phyloP scores from a whole-genome alignment of 495 filamentous ascomycete species.

The Neurospora cerealis region DNA sequence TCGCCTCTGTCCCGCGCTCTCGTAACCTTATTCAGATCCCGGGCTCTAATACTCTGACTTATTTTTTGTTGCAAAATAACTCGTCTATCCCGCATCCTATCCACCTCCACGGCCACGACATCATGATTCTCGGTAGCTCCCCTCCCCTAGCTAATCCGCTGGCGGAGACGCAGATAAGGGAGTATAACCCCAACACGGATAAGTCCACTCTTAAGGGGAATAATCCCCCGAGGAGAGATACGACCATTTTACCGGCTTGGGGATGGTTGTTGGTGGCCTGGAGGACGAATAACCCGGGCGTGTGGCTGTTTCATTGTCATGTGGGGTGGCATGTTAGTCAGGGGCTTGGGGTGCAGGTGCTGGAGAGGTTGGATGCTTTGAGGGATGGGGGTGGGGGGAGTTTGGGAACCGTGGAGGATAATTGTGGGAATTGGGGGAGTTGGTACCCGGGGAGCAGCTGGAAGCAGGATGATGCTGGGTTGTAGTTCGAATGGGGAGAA shows the following conservation, averaged over 20 bases:
- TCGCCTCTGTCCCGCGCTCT: conserved; percentile 12
- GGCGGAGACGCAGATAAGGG: conserved; percentile 2
- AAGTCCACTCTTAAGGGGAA: conserved; percentile 18
- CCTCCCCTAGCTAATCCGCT: conserved; percentile 8
- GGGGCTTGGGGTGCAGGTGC: conserved; percentile 35
- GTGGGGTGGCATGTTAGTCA: conserved; percentile 40
- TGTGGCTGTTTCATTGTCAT: conserved; percentile 35
- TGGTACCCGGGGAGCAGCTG: background rate
- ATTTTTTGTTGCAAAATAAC: conserved; percentile 34
- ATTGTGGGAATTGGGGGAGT: background rate
- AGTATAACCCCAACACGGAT: conserved; percentile 23
- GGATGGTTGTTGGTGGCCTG: conserved; percentile 42
- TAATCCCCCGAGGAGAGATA: conserved; percentile 50
- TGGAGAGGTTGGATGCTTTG: conserved; percentile 16
- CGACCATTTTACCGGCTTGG: conserved; percentile 41
- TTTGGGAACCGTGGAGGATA: background rate
- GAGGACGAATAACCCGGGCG: conserved; percentile 29
- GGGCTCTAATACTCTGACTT: conserved; percentile 22
- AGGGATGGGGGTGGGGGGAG: background rate
- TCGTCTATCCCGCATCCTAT: conserved; percentile 38
- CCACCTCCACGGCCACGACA: conserved; percentile 44
- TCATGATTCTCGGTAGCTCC: conserved; percentile 41
- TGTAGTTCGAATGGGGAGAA: too few relatives aligned
- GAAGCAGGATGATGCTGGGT: background rate
- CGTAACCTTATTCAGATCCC: conserved; percentile 13